Conservation (phyloP, 345 rosid species). For the Punica granatum region DNA sequence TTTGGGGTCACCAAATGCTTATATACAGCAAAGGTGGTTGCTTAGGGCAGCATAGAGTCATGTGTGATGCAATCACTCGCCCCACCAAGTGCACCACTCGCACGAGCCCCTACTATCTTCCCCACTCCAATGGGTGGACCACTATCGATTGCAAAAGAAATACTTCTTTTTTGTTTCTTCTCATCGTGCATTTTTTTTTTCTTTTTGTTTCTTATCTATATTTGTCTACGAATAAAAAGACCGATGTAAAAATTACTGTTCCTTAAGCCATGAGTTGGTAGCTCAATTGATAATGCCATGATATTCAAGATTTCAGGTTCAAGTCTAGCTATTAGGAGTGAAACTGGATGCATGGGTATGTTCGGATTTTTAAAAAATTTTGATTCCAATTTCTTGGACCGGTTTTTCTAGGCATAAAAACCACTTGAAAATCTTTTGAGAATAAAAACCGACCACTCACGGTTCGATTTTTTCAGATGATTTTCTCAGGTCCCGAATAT, state of each 20-base stretch:
- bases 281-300: no score
- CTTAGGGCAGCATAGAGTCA: constrained; percentile 74
- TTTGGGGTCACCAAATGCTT: not conserved
- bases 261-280: no score
- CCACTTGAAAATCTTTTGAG: no score
- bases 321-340: no score
- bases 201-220: not conserved
- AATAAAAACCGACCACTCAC: no score
- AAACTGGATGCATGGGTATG: no score
- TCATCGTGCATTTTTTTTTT: not conserved
- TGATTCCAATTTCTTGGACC: no score
- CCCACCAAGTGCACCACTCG: constrained; percentile 12
- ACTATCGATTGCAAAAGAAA: not conserved
- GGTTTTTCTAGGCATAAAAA: no score
- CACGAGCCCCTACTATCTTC: constrained; percentile 2
- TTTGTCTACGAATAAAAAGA: not conserved
- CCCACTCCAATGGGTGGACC: not conserved
- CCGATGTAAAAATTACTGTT: not conserved
- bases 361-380: no score
- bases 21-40: constrained; percentile 19
- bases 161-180: not conserved
- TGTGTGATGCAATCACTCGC: constrained; percentile 57
- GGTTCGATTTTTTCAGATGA: no score
- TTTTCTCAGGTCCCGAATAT: no score
- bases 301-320: no score